Evolutionary conservation across 768 basidiomycete genomes (phyloP).

Genomic region (Agaricus blazei): DNA sequence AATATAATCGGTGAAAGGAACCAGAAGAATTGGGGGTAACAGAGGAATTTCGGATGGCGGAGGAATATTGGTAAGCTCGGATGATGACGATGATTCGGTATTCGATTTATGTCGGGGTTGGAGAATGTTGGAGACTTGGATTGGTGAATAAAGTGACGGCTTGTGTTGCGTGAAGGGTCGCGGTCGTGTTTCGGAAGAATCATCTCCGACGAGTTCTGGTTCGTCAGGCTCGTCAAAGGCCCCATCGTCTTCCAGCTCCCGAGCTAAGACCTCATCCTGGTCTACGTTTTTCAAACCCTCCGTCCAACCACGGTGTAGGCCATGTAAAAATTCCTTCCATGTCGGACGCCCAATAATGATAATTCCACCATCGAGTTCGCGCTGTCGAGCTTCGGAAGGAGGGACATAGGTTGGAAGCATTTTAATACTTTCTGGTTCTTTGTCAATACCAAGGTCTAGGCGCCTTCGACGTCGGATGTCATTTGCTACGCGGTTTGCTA

Average conservation of each 20-base stretch:
- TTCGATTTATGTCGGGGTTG: neutral
- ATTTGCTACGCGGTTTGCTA: slow-evolving; percentile 71
- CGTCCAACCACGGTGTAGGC: slow-evolving; percentile 81
- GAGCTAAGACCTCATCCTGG: slow-evolving; percentile 65
- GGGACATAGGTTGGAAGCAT: slow-evolving; percentile 50
- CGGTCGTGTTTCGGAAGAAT: slow-evolving; percentile 11
- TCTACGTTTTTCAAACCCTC: slow-evolving; percentile 64
- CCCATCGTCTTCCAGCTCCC: slow-evolving; percentile 64
- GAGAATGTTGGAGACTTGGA: slow-evolving; percentile 11
- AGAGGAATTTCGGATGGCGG: slow-evolving; percentile 45
- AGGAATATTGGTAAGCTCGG: slow-evolving; percentile 17
- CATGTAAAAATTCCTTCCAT: slow-evolving; percentile 93
- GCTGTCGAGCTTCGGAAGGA: slow-evolving; percentile 44
- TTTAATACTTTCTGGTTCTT: slow-evolving; percentile 33
- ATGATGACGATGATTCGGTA: slow-evolving; percentile 26
- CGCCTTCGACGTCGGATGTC: slow-evolving; percentile 70
- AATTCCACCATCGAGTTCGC: slow-evolving; percentile 76
- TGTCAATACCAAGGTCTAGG: slow-evolving; percentile 57
- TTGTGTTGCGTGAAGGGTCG: slow-evolving; percentile 15
- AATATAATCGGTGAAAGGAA: slow-evolving; percentile 69
- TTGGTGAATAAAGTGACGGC: slow-evolving; percentile 19
- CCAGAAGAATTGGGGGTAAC: slow-evolving; percentile 75
- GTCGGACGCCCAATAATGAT: slow-evolving; percentile 85
- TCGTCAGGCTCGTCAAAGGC: slow-evolving; percentile 67
- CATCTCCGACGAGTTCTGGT: slow-evolving; percentile 16